phyloP scores from a whole-genome alignment of 2,329 filamentous ascomycete species.

The Pyrenophora graminea region DNA sequence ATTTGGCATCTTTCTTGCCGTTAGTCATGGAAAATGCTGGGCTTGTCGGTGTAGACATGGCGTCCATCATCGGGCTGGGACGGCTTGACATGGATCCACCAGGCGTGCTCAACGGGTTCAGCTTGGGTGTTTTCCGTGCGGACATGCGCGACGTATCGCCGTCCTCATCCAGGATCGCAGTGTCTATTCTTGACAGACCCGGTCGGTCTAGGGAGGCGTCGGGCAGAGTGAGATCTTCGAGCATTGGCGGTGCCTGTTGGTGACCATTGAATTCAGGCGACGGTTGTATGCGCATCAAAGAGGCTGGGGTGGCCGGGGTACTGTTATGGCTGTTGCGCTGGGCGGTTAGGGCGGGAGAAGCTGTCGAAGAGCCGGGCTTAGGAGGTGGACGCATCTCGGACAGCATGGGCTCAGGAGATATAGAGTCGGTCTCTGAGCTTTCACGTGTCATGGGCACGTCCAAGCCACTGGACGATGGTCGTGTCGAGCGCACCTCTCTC shows the following conservation, averaged over 20 bases:
- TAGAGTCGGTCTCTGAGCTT: conserved; percentile 53
- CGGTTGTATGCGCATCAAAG: conserved; percentile 68
- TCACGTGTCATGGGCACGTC: conserved; percentile 39
- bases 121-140: conserved; percentile 69
- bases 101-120: conserved; percentile 61
- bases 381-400: conserved; percentile 65
- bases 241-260: conserved; percentile 33
- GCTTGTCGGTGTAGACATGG: conserved; percentile 57
- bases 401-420: conserved; percentile 54
- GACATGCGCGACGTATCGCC: conserved; percentile 63
- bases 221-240: conserved; percentile 72
- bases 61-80: conserved; percentile 58
- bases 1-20: conserved; percentile 40
- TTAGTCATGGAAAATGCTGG: conserved; percentile 36
- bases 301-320: conserved; percentile 74
- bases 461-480: conserved; percentile 28
- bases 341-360: conserved; percentile 69
- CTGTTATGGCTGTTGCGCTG: conserved; percentile 39
- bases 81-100: conserved; percentile 34
- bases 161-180: conserved; percentile 53
- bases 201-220: conserved; percentile 63
- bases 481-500: conserved; percentile 41
- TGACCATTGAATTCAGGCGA: conserved; percentile 39
- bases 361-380: conserved; percentile 64
- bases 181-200: conserved; percentile 56